These are phyloP conservation scores for Agarophyton chilense DNA, from an alignment of 23 red algal genomes.

Conservation along the genomic window DNA sequence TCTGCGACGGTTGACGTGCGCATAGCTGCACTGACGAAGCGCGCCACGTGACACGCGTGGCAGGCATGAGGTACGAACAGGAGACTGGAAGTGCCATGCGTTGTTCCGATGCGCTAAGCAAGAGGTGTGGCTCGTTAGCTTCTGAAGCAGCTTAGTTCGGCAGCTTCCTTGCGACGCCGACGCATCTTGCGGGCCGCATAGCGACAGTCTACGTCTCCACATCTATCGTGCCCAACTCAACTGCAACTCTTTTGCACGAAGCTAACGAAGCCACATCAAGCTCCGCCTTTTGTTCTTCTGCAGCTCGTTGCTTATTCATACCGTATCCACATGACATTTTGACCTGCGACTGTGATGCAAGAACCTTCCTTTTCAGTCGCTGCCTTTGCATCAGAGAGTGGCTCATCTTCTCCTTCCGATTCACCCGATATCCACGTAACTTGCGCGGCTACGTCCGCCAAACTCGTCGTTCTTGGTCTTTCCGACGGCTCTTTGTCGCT, in stretches of 20 bases:
- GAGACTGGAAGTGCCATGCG: background rate
- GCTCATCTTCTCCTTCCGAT: background rate
- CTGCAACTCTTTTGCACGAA: background rate
- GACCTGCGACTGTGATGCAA: background rate
- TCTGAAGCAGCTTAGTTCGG: background rate
- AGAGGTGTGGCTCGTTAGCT: background rate
- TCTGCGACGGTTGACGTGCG: too few species aligned
- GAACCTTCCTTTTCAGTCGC: slow-evolving; percentile 64
- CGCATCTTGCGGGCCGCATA: background rate
- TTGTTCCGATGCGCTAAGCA: background rate
- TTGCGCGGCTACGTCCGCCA: slow-evolving; percentile 48
- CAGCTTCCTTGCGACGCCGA: background rate
- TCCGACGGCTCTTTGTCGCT: slow-evolving; percentile 62
- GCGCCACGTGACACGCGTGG: background rate
- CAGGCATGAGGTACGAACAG: background rate
- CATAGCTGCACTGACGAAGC: background rate
- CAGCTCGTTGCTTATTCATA: background rate
- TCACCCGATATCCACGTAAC: background rate
- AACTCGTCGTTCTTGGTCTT: slow-evolving; percentile 64
- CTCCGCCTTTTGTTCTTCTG: background rate
- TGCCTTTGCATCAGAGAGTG: slow-evolving; percentile 33
- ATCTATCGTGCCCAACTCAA: background rate
- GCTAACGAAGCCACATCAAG: background rate
- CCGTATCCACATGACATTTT: background rate
- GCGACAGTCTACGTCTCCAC: background rate